These are phyloP conservation scores for Striga hermonthica DNA, from an alignment of 305 asterid genomes.

Conservation along the genomic window DNA sequence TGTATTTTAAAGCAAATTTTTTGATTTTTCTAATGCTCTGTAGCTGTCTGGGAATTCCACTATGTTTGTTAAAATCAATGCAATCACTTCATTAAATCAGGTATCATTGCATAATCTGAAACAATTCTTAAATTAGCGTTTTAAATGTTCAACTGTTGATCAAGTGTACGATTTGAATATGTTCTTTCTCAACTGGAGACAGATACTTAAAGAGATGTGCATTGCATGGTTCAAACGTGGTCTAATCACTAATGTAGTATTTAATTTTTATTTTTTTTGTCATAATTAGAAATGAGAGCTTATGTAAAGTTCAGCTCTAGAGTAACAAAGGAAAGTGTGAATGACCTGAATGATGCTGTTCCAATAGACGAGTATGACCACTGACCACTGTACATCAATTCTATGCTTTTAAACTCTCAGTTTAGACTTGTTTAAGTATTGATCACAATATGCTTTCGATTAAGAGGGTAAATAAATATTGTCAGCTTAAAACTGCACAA, in stretches of 20 bases:
- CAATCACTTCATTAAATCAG: slow-evolving; percentile 20
- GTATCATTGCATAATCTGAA: background rate
- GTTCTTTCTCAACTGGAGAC: background rate
- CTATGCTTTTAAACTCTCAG: background rate
- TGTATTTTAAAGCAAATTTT: slow-evolving; percentile 25
- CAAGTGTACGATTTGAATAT: slow-evolving; percentile 11
- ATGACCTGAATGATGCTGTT: too few species aligned
- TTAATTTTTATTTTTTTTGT: slow-evolving; percentile 7
- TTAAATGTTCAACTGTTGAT: slow-evolving; percentile 17
- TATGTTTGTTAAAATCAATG: background rate
- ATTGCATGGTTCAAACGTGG: slow-evolving; percentile 12
- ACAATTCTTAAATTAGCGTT: background rate
- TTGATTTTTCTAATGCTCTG: background rate
- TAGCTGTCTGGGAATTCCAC: background rate
- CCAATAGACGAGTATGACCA: background rate
- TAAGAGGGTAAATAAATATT: too few species aligned
- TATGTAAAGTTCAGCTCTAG: slow-evolving; percentile 19
- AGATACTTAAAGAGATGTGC: background rate
- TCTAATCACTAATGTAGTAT: slow-evolving; percentile 9
- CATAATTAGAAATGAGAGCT: slow-evolving; percentile 18
- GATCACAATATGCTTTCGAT: too few species aligned
- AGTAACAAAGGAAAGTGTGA: background rate
- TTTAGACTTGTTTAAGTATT: background rate
- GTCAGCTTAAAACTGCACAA: background rate
- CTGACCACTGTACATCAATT: background rate